Percentiles rank a stretch among this genome's conserved stretches.
Evolutionary conservation across 257 asterid genomes (phyloP).

Genomic region (Thymus quinquecostatus): DNA sequence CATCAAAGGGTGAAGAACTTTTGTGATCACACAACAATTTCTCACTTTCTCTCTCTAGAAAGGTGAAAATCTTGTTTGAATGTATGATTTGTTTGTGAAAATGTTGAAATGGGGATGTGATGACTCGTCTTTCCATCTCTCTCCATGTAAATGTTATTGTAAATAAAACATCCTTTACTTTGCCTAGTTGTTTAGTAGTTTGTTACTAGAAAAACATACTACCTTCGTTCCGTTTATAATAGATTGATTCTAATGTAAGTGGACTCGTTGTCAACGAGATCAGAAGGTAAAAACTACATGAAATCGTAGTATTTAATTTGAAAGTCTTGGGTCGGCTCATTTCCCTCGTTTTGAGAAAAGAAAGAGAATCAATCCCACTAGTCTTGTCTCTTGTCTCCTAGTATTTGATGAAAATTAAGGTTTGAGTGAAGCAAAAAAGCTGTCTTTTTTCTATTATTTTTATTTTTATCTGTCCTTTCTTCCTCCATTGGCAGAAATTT

Average conservation of each 20-base stretch:
- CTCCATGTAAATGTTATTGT: background rate
- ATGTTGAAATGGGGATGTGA: background rate
- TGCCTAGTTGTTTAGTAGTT: too few relatives aligned
- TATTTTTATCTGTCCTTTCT: background rate
- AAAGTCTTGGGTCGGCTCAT: background rate
- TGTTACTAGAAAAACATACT: too few relatives aligned
- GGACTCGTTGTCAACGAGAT: too few relatives aligned
- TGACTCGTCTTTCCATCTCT: background rate
- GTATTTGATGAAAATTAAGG: slow-evolving; percentile 21
- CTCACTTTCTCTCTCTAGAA: background rate
- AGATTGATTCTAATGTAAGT: too few relatives aligned
- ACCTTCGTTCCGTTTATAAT: too few relatives aligned
- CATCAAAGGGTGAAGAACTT: slow-evolving; percentile 31
- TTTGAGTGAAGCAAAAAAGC: slow-evolving; percentile 24
- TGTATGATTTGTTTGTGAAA: slow-evolving; percentile 13
- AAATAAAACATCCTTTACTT: background rate
- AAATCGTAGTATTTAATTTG: background rate
- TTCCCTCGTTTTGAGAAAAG: slow-evolving; percentile 8
- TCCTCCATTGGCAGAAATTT: slow-evolving; percentile 3
- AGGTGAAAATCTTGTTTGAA: slow-evolving; percentile 9
- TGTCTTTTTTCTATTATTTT: background rate
- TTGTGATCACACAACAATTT: background rate
- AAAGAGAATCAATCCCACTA: slow-evolving; percentile 24
- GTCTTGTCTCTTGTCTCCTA: slow-evolving; percentile 24
- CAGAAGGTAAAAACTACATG: too few relatives aligned